Base-by-base conservation (phyloP, 805 yeast species). In the Candida patagonica region DNA sequence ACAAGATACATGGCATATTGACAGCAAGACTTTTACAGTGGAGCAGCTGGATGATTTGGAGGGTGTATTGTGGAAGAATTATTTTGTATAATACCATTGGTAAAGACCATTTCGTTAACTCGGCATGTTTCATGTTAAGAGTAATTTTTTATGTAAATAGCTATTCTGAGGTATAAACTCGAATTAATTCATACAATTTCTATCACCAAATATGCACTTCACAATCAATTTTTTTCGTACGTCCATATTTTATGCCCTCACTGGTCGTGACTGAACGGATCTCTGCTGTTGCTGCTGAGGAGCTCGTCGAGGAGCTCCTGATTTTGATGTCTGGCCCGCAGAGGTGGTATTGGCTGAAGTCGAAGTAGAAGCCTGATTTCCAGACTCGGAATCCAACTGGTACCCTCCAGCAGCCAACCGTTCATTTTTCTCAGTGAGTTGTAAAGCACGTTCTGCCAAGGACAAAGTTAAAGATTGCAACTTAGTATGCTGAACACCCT, bases 1-100 rank as follows among this genome's bases (percentile, higher is more conserved):
- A 48, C 94, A 88, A 43, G 98, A 89, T 53, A 86, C 96, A 0
- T 89, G 98, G 98, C 94, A 84, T 53, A 74, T 86, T 43, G 98
- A 89, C 56, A 72, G 81, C 44, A 68, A 68, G 48, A 75, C 72
- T 10, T 92, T 89, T 57, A 75, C 78, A 6, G 74, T 71, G 36
- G 84, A 80, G 4, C 94, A 89, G 59, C 66, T 87, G 37, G 92
- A 86, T 54, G 95, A 86, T 56, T 63, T 89, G 33, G 98, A 89
- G 58, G 98, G 98, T 30, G 96, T 89, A 3, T 61, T 88, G 21
- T 81, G 95, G 83, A 81, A 83, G 57, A 84, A 94, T 56, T 89
- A 92, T 56, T 88, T 86, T 59, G 86, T 89, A 6, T 86, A 64
- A 48, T 3, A n/a, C n/a, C n/a, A n/a, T n/a, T n/a, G n/a, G n/a